Evolutionary conservation across 768 basidiomycete species (phyloP), one percentile per base, ranked within the genome.

Genomic region (Cantharellus cinnabarinus): DNA sequence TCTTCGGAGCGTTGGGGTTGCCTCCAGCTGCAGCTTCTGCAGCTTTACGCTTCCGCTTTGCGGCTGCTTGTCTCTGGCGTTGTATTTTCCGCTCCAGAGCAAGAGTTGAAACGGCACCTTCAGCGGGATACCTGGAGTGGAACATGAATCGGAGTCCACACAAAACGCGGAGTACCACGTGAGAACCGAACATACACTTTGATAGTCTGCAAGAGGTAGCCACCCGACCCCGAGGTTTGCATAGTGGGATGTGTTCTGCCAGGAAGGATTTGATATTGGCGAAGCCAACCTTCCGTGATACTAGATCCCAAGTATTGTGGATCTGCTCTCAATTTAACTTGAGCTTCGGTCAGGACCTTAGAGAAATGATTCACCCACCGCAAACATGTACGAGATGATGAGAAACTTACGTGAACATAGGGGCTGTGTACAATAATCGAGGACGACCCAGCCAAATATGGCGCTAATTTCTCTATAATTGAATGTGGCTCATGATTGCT

Each of bases 181-280:
- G 10, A 37, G 52, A 14, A 35, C 14, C 10, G 52, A 10, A 54
- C 41, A 5, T 39, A 91, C 85, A 97, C 80, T 77, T 88, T 89
- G n/a, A 81, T 83, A 15, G 82, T 77, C 66, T 86, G 81, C 39
- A 97, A 75, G 50, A 98, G 70, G 70, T 80, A 95, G 0, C 95
- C 94, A 10, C 90, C 93, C 1, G 84, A 82, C 5, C 88, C 89
- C 29, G 87, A 83, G 60, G 81, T 86, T 59, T 76, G 82, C 95
- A 99, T 98, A 63, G 79, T 80, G 2, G 95, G 95, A 72, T 99
- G 95, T 44, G 89, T 94, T 41, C 95, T 77, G 34, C 95, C 94
- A 34, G 95, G 95, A n/a, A 99, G 75, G 14, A 91, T 83, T 68
- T 98, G 94, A 71, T 98, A 99, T 62, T 79, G 78, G 38, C 94